Evolutionary conservation across 768 basidiomycete genomes (phyloP).

Genomic region (Exsudoporus frostii): DNA sequence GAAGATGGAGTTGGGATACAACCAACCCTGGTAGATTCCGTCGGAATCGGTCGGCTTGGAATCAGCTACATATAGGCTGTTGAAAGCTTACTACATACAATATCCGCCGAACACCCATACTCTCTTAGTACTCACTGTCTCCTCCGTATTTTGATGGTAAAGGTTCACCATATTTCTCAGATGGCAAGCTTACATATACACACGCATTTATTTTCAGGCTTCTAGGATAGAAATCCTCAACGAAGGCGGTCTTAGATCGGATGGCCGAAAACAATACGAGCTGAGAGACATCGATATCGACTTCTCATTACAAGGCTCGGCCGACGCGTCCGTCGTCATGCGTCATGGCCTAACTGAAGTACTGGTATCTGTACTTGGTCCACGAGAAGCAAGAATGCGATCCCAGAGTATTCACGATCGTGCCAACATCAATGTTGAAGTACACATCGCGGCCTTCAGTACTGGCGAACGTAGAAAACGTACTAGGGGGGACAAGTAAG

Average conservation of each 20-base stretch:
- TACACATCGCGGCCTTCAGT: constrained; percentile 84
- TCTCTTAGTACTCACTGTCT: no score
- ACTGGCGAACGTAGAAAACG: constrained; percentile 75
- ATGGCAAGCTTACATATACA: not conserved
- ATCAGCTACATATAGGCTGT: not conserved
- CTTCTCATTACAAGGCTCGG: constrained; percentile 66
- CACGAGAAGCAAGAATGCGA: constrained; percentile 81
- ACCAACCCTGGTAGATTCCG: not conserved
- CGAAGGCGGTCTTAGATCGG: constrained; percentile 84
- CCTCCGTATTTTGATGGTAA: constrained; percentile 5
- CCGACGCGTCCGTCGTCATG: constrained; percentile 83
- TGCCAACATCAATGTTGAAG: constrained; percentile 86
- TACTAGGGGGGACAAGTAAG: constrained; percentile 84
- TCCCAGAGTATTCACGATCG: constrained; percentile 83
- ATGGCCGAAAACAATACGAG: constrained; percentile 90
- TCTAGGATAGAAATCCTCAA: constrained; percentile 74
- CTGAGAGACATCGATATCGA: constrained; percentile 79
- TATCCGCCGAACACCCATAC: no score
- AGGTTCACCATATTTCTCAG: not conserved
- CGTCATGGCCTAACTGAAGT: constrained; percentile 91
- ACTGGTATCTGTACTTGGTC: constrained; percentile 85
- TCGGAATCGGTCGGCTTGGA: not conserved
- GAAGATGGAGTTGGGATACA: not conserved
- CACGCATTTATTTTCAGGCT: constrained; percentile 29
- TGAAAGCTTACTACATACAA: not conserved